Evolutionary conservation across 257 asterid species (phyloP).

Genomic region (Solanum arcanum): DNA sequence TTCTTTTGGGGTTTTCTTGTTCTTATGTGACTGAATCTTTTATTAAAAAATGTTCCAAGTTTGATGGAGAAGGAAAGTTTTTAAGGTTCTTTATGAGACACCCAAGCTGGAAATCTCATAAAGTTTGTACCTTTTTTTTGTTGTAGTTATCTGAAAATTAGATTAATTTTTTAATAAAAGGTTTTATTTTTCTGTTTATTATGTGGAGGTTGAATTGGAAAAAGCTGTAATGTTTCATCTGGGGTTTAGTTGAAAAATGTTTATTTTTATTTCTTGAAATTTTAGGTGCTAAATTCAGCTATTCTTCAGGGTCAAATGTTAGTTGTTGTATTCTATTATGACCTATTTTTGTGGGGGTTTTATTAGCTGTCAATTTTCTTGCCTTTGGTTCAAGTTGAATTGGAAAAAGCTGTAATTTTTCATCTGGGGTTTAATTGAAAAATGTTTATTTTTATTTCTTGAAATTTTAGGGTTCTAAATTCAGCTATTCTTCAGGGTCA

Average conservation of each 20-base stretch:
- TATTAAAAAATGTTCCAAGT: conserved; percentile 1
- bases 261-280: background rate
- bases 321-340: background rate
- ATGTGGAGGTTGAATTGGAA: background rate
- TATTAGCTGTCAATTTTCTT: background rate
- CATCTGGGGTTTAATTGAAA: background rate
- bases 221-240: background rate
- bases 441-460: background rate
- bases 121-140: background rate
- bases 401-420: background rate
- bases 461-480: background rate
- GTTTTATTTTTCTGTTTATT: background rate
- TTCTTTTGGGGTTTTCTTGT: background rate
- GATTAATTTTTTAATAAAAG: background rate
- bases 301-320: background rate
- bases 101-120: background rate
- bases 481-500: background rate
- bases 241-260: background rate
- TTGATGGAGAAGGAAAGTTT: conserved; percentile 11
- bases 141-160: background rate
- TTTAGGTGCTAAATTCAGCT: background rate
- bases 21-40: conserved; percentile 4
- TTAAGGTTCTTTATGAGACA: background rate
- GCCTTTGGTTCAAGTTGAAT: background rate
- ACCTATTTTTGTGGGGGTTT: background rate